Percentiles rank a stretch among this genome's conserved stretches.
phyloP scores from a whole-genome alignment of 306 rosid genomes.

The Canavalia gladiata region DNA sequence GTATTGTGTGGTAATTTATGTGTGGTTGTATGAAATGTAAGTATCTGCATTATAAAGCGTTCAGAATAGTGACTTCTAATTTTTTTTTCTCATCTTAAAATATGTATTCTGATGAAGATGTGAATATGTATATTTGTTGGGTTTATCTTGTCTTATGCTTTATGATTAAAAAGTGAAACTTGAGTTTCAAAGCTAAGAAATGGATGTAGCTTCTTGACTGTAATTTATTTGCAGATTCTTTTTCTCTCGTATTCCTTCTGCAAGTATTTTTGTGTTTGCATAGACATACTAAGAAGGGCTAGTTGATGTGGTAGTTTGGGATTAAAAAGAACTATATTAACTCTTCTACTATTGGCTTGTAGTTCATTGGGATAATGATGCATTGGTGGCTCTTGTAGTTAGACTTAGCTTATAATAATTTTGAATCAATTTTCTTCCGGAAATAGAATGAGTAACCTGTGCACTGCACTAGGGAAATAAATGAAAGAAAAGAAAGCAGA shows the following conservation, averaged over 20 bases:
- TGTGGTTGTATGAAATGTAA: constrained; percentile 23
- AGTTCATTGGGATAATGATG: constrained; percentile 34
- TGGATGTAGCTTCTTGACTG: constrained; percentile 5
- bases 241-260: neutral
- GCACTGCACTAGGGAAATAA: constrained; percentile 24
- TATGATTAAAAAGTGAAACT: constrained; percentile 22
- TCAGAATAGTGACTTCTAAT: neutral
- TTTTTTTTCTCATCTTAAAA: neutral
- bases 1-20: neutral
- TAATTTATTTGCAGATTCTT: constrained; percentile 28
- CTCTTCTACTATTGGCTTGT: neutral
- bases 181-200: constrained; percentile 36
- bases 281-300: constrained; percentile 19
- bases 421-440: constrained; percentile 14
- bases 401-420: constrained; percentile 26
- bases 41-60: neutral
- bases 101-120: constrained; percentile 3
- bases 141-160: constrained; percentile 25
- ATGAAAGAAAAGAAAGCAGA: constrained; percentile 38
- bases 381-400: constrained; percentile 33
- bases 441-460: constrained; percentile 34
- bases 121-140: constrained; percentile 6
- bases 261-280: constrained; percentile 1
- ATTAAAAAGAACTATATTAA: constrained; percentile 5
- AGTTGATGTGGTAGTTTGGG: constrained; percentile 28